Conservation (phyloP, 2,329 filamentous ascomycete species). For the Lachnellula hyalina region DNA sequence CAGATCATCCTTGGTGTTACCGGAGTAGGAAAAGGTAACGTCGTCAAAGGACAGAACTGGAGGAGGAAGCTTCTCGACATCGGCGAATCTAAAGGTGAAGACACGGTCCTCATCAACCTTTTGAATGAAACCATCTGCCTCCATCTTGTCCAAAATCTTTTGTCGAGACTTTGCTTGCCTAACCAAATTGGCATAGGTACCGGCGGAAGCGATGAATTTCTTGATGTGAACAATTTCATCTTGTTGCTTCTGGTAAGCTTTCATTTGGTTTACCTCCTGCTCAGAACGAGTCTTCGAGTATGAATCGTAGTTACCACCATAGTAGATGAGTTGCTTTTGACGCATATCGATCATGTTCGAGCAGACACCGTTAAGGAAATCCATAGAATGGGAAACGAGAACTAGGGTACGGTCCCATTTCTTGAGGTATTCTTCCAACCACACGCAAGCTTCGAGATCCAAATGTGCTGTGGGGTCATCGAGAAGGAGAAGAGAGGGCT, state of each 20-base stretch:
- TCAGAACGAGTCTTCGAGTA: slow-evolving; percentile 92
- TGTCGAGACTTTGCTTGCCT: slow-evolving; percentile 97
- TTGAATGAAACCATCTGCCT: slow-evolving; percentile 97
- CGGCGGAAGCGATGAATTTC: slow-evolving; percentile 98
- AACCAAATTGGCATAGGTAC: slow-evolving; percentile 99
- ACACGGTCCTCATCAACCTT: slow-evolving; percentile 78
- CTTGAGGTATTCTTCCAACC: slow-evolving; percentile 99
- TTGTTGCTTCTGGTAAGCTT: slow-evolving; percentile 98
- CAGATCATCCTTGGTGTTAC: slow-evolving; percentile 80
- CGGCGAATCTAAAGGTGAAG: slow-evolving; percentile 97
- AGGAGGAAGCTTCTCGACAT: slow-evolving; percentile 98
- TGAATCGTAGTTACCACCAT: slow-evolving; percentile 99
- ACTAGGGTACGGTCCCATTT: slow-evolving; percentile 98
- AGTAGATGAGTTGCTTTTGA: slow-evolving; percentile 82
- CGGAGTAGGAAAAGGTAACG: slow-evolving; percentile 97
- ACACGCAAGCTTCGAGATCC: slow-evolving; percentile 98
- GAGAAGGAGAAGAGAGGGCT: slow-evolving; percentile 89
- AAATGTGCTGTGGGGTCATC: slow-evolving; percentile 99
- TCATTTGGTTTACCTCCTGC: slow-evolving; percentile 97
- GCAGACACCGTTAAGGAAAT: slow-evolving; percentile 99
- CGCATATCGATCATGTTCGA: slow-evolving; percentile 99
- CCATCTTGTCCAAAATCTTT: slow-evolving; percentile 99
- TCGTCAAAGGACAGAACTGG: slow-evolving; percentile 95
- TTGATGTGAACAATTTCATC: slow-evolving; percentile 99
- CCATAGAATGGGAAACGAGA: slow-evolving; percentile 94